Evolutionary conservation across 495 filamentous ascomycete species (phyloP).

Genomic region (Xylaria sp.): DNA sequence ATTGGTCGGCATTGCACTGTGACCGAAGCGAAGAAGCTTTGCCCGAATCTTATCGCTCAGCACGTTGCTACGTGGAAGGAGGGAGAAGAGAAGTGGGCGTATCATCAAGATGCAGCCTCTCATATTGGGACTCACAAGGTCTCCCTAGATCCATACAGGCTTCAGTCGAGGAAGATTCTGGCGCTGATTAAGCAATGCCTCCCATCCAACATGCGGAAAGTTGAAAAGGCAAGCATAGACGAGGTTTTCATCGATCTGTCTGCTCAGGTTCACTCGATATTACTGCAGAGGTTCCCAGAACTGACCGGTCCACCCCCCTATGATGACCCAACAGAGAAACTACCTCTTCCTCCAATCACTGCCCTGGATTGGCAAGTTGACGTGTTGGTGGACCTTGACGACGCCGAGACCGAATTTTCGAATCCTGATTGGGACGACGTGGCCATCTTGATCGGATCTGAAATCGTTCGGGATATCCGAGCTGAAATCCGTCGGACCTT

Average conservation of each 20-base stretch:
- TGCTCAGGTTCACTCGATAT: slow-evolving; percentile 74
- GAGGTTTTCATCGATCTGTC: slow-evolving; percentile 95
- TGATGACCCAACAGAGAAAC: slow-evolving; percentile 71
- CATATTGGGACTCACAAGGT: slow-evolving; percentile 91
- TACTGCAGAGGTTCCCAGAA: slow-evolving; percentile 82
- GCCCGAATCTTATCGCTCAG: slow-evolving; percentile 82
- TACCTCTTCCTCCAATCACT: slow-evolving; percentile 77
- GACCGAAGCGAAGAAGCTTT: slow-evolving; percentile 85
- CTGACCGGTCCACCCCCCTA: slow-evolving; percentile 67
- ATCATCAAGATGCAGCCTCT: slow-evolving; percentile 76
- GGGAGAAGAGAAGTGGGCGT: slow-evolving; percentile 89
- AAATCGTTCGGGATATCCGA: slow-evolving; percentile 83
- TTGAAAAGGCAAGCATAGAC: slow-evolving; percentile 90
- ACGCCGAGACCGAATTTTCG: slow-evolving; percentile 74
- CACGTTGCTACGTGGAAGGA: slow-evolving; percentile 96
- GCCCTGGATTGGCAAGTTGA: slow-evolving; percentile 84
- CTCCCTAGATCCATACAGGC: slow-evolving; percentile 88
- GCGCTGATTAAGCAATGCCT: slow-evolving; percentile 79
- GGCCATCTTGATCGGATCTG: slow-evolving; percentile 81
- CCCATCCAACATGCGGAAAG: slow-evolving; percentile 64
- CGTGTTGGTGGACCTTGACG: slow-evolving; percentile 76
- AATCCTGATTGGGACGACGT: slow-evolving; percentile 98
- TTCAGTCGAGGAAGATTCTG: slow-evolving; percentile 83
- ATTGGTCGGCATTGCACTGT: slow-evolving; percentile 77
- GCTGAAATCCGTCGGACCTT: slow-evolving; percentile 68